Conservation (phyloP, 805 yeast genomes). For the Phaffomyces opuntiae region DNA sequence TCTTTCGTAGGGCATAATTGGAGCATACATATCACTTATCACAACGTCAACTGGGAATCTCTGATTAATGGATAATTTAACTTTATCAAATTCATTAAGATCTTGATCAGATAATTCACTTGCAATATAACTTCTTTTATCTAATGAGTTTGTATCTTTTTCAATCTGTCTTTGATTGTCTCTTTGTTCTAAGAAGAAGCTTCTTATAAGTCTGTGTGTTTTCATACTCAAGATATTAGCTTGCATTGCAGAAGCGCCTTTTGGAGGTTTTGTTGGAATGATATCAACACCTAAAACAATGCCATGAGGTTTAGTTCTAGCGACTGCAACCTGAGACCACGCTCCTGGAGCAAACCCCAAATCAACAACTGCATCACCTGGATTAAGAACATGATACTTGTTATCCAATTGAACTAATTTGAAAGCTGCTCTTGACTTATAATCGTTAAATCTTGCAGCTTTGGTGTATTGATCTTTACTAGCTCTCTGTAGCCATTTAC, state of each 20-base stretch:
- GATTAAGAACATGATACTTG: slow-evolving; percentile 50
- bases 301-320: slow-evolving; percentile 42
- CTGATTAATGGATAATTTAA: slow-evolving; percentile 5
- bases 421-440: slow-evolving; percentile 85
- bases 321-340: slow-evolving; percentile 81
- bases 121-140: slow-evolving; percentile 24
- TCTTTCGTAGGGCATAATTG: slow-evolving; percentile 43
- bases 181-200: slow-evolving; percentile 32
- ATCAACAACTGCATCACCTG: slow-evolving; percentile 64
- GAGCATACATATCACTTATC: slow-evolving; percentile 80
- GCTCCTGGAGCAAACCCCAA: slow-evolving; percentile 93
- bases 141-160: slow-evolving; percentile 15
- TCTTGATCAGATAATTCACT: slow-evolving; percentile 19
- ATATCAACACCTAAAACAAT: slow-evolving; percentile 77
- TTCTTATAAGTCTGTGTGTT: slow-evolving; percentile 52
- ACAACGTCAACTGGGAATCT: slow-evolving; percentile 52
- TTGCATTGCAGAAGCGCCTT: slow-evolving; percentile 73
- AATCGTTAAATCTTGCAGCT: slow-evolving; percentile 56
- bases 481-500: slow-evolving; percentile 72
- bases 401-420: slow-evolving; percentile 72
- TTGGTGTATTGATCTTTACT: slow-evolving; percentile 54
- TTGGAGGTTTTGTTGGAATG: slow-evolving; percentile 70
- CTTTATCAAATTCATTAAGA: slow-evolving; percentile 4
- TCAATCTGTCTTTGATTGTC: background rate
- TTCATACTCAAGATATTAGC: slow-evolving; percentile 72